Evolutionary conservation across 108 stramenopile genomes (phyloP), one percentile per base, ranked within the genome.

Genomic region (Discostella stelligeroides): DNA sequence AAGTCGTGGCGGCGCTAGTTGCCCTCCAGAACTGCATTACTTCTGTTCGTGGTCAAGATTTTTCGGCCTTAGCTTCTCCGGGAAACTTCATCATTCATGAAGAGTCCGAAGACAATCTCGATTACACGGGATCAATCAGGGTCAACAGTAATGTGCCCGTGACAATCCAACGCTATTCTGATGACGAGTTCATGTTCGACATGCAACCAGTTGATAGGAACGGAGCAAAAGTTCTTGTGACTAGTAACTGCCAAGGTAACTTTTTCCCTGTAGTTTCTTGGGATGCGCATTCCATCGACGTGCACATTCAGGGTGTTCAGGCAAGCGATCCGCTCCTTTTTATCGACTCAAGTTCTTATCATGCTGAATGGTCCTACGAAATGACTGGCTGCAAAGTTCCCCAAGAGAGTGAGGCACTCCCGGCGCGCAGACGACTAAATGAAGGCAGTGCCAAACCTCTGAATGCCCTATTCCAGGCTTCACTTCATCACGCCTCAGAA

Each of bases 81-180:
- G 53, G 53, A 9, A 54, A 54, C 28, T 28, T 14, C 28, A 25
- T 54, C 5, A 28, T 54, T 28, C 24, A 28, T 23, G 53, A 54
- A 54, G 28, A 28, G 11, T 54, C 18, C 14, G 14, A 28, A 28
- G 14, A 14, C 27, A 28, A 54, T 8, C 23, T 49, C 23, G 5
- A 7, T 14, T 2, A 17, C 9, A 7, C 1, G 8, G 28, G 53
- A 28, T 9, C 24, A 23, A 54, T 54, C 53, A 28, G 28, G 10
- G 28, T 54, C 28, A 28, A 1, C 1, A 28, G 53, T 66, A 66
- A 75, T 38, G 55, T 75, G 17, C 74, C 74, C 11, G 57, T 75
- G 7, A 55, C 66, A n/a, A 69, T 75, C 17, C 55, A 49, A 1
- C 66, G 68, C 1, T 75, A 75, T 47, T 47, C 30, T 34, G 74